Conservation (phyloP, 305 asterid species). For the Solanum hybrid region DNA sequence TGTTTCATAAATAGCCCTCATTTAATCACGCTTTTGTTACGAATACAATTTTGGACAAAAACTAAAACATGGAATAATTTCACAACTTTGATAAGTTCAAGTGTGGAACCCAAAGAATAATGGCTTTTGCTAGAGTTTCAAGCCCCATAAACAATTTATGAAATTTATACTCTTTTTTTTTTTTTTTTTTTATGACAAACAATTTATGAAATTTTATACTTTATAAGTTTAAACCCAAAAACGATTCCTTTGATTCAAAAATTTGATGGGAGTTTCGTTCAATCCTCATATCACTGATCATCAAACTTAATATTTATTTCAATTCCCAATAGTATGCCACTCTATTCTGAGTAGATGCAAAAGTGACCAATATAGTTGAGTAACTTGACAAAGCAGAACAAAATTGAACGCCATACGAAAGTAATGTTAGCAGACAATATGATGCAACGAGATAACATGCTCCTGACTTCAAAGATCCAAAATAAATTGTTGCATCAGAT, state of each 20-base stretch:
- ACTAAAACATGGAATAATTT: neutral
- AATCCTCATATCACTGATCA: neutral
- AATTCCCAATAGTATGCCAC: neutral
- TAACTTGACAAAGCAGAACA: neutral
- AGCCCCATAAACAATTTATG: too few relatives aligned
- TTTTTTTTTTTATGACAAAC: too few relatives aligned
- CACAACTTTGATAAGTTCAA: too few relatives aligned
- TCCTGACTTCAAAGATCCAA: neutral
- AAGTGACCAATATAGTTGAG: neutral
- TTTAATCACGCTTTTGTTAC: neutral
- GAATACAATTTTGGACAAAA: neutral
- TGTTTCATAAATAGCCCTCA: neutral
- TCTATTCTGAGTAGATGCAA: neutral
- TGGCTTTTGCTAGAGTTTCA: too few relatives aligned
- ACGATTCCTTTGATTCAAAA: neutral
- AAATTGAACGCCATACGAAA: neutral
- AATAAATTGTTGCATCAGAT: neutral
- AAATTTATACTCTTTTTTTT: too few relatives aligned
- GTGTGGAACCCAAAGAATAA: too few relatives aligned
- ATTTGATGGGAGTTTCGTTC: neutral
- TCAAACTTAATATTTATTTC: neutral
- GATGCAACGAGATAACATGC: neutral
- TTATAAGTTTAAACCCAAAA: neutral
- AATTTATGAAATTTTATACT: neutral
- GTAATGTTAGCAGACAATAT: neutral